phyloP scores from a whole-genome alignment of 2,329 filamentous ascomycete genomes.

The Paracoccidioides brasiliensis region DNA sequence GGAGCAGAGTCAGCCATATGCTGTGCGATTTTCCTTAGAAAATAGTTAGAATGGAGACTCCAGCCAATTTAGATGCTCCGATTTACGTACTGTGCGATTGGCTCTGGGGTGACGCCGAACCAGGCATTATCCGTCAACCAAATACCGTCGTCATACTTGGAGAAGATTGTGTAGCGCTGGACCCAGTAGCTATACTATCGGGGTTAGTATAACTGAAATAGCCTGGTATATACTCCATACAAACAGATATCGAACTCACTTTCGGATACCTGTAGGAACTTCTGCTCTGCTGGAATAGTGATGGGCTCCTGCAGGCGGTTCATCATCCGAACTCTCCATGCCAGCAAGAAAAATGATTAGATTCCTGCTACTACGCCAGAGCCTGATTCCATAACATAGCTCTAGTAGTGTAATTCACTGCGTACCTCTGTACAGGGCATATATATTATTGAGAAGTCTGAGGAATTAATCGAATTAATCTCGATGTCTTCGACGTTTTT shows the following conservation, averaged over 20 bases:
- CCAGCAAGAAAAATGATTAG: slow-evolving; percentile 1
- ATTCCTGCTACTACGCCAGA: neutral
- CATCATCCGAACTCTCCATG: slow-evolving; percentile 22
- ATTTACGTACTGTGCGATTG: slow-evolving; percentile 59
- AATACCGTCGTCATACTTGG: slow-evolving; percentile 73
- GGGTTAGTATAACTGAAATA: slow-evolving; percentile 2
- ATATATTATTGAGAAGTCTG: too few species aligned
- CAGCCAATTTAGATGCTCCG: neutral
- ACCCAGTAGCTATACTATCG: slow-evolving; percentile 60
- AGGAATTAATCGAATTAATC: too few species aligned
- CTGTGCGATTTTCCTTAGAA: slow-evolving; percentile 54
- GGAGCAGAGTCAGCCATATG: slow-evolving; percentile 51
- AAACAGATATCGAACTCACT: slow-evolving; percentile 40
- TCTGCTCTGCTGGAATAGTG: slow-evolving; percentile 61
- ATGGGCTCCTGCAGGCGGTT: slow-evolving; percentile 42
- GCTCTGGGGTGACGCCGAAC: slow-evolving; percentile 94
- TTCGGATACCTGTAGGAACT: slow-evolving; percentile 72
- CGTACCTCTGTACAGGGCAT: too few species aligned
- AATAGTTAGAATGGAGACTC: neutral
- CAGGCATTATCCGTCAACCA: slow-evolving; percentile 87
- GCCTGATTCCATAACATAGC: neutral
- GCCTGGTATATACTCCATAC: neutral
- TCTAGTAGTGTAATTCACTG: neutral
- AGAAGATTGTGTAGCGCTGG: slow-evolving; percentile 79
- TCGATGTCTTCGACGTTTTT: too few species aligned